phyloP scores from a whole-genome alignment of 345 rosid genomes.

The Aegle marmelos region DNA sequence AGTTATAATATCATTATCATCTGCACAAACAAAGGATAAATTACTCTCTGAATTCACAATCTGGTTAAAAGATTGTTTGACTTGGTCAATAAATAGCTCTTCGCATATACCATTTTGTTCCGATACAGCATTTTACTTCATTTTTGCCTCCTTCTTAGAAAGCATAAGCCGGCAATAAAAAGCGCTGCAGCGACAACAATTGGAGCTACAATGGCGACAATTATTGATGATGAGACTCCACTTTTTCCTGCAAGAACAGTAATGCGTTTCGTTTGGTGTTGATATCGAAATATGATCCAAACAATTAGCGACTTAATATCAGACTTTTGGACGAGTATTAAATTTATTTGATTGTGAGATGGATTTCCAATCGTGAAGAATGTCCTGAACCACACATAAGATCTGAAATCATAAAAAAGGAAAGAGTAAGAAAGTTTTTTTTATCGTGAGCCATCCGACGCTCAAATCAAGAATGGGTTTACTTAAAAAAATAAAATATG shows the following conservation, averaged over 20 bases:
- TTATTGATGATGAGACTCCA: constrained; percentile 14
- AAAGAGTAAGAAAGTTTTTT: no score
- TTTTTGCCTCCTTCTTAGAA: constrained; percentile 32
- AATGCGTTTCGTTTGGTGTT: neutral
- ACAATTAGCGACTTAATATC: no score
- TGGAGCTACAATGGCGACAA: constrained; percentile 31
- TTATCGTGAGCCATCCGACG: no score
- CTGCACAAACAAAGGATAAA: constrained; percentile 23
- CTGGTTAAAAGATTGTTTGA: neutral
- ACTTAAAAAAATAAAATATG: no score
- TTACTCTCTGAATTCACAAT: neutral
- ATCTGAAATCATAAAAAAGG: no score
- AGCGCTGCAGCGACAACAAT: constrained; percentile 22
- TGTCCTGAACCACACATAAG: no score
- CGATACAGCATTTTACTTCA: constrained; percentile 13
- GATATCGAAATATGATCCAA: no score
- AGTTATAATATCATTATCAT: constrained; percentile 25
- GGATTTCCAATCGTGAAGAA: no score
- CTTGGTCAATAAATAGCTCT: neutral
- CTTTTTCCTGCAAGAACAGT: constrained; percentile 25
- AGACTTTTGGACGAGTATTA: no score
- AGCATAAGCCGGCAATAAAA: constrained; percentile 23
- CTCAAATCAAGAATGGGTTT: no score
- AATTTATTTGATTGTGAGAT: no score
- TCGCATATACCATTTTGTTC: constrained; percentile 33